Conservation (phyloP, 176 grass and related monocot species). For the Calamus simplicifolius region DNA sequence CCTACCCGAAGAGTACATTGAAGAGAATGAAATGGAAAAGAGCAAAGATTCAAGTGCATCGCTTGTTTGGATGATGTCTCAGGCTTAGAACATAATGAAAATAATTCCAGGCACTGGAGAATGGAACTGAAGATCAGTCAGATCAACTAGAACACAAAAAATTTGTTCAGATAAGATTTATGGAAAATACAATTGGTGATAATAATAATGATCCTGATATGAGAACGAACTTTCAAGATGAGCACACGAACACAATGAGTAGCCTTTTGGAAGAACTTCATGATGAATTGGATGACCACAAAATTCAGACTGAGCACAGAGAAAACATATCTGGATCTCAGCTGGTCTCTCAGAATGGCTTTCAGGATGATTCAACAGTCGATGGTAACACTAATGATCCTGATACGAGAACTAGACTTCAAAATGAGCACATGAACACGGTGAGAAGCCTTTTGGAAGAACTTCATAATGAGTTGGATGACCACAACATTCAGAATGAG, state of each 20-base stretch:
- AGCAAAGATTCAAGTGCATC: too few species aligned
- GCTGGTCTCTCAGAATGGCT: too few species aligned
- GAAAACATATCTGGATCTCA: not conserved
- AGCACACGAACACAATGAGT: not conserved
- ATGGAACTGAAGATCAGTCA: not conserved
- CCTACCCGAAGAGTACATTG: too few species aligned
- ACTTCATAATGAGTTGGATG: not conserved
- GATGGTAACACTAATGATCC: too few species aligned
- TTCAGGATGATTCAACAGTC: too few species aligned
- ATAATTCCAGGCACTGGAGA: not conserved
- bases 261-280: slow-evolving; percentile 9
- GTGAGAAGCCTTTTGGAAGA: slow-evolving; percentile 12
- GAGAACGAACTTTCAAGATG: too few species aligned
- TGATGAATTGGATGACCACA: not conserved
- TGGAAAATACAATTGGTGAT: too few species aligned
- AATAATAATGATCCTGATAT: too few species aligned
- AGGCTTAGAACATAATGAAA: slow-evolving; percentile 1
- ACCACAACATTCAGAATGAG: too few species aligned
- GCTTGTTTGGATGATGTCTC: not conserved
- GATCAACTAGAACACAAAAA: slow-evolving; percentile 13
- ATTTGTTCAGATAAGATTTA: not conserved
- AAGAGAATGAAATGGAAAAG: too few species aligned
- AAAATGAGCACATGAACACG: not conserved
- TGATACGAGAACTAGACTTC: too few species aligned
- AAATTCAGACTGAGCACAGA: slow-evolving; percentile 12